These are phyloP conservation scores for Pseudovirgaria hyperparasitica DNA, from an alignment of 2,329 filamentous ascomycete genomes.

Conservation along the genomic window DNA sequence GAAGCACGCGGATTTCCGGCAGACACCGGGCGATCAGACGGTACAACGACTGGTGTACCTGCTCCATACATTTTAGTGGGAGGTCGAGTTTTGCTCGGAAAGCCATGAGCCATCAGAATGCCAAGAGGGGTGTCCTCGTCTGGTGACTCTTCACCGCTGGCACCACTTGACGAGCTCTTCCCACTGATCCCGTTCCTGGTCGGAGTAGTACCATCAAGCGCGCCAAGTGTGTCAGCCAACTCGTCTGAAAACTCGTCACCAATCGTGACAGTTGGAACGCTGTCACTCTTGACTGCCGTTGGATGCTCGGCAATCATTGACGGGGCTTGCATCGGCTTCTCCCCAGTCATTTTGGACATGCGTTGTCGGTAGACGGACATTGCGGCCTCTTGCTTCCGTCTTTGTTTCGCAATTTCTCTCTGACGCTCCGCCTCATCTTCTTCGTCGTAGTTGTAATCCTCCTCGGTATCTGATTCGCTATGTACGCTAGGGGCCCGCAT, in stretches of 20 bases:
- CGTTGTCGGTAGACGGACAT: slow-evolving; percentile 17
- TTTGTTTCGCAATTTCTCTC: slow-evolving; percentile 11
- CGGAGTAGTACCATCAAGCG: too few species aligned
- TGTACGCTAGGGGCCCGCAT: too few species aligned
- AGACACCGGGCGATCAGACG: slow-evolving; percentile 22
- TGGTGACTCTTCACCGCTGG: background rate
- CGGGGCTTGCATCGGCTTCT: too few species aligned
- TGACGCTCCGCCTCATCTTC: slow-evolving; percentile 12
- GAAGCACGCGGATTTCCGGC: slow-evolving; percentile 13
- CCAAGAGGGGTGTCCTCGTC: slow-evolving; percentile 26
- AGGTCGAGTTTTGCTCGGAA: slow-evolving; percentile 15
- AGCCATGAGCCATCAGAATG: slow-evolving; percentile 24
- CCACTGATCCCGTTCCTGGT: too few species aligned
- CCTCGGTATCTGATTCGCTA: too few species aligned
- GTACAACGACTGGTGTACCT: too few species aligned
- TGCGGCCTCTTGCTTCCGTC: slow-evolving; percentile 21
- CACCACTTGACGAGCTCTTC: too few species aligned
- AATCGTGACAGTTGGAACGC: too few species aligned
- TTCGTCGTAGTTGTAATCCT: slow-evolving; percentile 20
- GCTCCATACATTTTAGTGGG: slow-evolving; percentile 18
- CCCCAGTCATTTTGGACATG: slow-evolving; percentile 25
- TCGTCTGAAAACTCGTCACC: too few species aligned
- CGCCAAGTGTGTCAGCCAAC: too few species aligned
- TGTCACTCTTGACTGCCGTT: background rate
- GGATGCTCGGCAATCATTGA: background rate